These are phyloP conservation scores for Cystobasidium pallidum DNA, from an alignment of 1,284 basidiomycete genomes.

Conservation along the genomic window DNA sequence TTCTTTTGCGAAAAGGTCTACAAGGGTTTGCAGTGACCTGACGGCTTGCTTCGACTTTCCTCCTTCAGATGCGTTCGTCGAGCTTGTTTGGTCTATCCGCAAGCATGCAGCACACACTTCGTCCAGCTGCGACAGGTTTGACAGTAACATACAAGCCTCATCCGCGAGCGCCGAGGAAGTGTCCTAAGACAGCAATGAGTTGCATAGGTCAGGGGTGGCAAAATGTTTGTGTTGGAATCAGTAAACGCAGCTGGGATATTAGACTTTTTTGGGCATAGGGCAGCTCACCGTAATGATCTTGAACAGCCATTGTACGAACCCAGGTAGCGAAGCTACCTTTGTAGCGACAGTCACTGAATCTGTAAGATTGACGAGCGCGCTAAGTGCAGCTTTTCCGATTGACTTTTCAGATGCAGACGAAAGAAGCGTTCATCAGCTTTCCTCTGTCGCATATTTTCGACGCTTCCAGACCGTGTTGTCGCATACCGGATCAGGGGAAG, in stretches of 20 bases:
- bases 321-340: constrained; percentile 68
- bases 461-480: too few relatives aligned
- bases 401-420: constrained; percentile 61
- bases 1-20: constrained; percentile 79
- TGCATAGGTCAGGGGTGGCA: constrained; percentile 4
- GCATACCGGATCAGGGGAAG: constrained; percentile 23
- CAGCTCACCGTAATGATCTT: constrained; percentile 83
- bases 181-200: constrained; percentile 64
- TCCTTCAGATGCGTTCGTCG: background rate
- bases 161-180: constrained; percentile 87
- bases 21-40: constrained; percentile 45
- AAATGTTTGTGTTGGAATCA: constrained; percentile 3
- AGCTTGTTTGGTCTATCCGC: constrained; percentile 20
- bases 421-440: constrained; percentile 4
- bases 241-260: background rate
- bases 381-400: constrained; percentile 92
- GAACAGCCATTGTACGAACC: constrained; percentile 81
- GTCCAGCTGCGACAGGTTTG: constrained; percentile 85
- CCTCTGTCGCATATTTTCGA: background rate
- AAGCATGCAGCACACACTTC: constrained; percentile 70
- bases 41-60: constrained; percentile 30
- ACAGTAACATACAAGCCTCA: constrained; percentile 93
- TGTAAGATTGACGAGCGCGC: constrained; percentile 89
- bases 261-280: too few relatives aligned
- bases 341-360: constrained; percentile 75